These are phyloP conservation scores for Vigna angularis DNA, from an alignment of 306 rosid species.

Conservation along the genomic window DNA sequence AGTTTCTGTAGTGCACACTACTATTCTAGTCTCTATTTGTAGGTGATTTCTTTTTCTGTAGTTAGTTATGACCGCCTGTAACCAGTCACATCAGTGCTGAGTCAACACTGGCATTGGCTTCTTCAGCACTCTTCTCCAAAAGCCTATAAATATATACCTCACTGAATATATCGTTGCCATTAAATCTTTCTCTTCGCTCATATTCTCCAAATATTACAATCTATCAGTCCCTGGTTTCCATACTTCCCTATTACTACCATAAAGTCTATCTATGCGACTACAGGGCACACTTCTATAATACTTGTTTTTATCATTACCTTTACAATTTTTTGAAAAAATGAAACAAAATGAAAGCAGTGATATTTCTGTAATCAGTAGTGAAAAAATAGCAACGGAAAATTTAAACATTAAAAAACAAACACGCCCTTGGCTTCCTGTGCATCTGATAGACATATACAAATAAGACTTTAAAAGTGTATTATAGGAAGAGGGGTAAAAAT, in stretches of 20 bases:
- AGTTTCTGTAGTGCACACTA: too few species aligned
- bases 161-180: not conserved
- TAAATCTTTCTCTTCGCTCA: not conserved
- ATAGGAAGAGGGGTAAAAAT: too few species aligned
- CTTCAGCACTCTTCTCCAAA: not conserved
- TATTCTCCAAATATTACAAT: not conserved
- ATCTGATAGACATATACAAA: not conserved
- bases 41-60: too few species aligned
- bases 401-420: not conserved
- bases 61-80: too few species aligned
- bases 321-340: not conserved
- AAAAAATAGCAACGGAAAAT: not conserved
- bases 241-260: slow-evolving; percentile 33
- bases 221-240: slow-evolving; percentile 22
- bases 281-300: not conserved
- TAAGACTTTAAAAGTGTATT: too few species aligned
- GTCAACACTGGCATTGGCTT: not conserved
- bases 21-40: too few species aligned
- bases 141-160: not conserved
- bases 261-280: slow-evolving; percentile 23
- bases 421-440: slow-evolving; percentile 17
- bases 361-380: not conserved
- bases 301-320: not conserved
- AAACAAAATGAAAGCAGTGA: slow-evolving; percentile 6
- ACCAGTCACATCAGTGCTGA: not conserved